Evolutionary conservation across 805 yeast genomes (phyloP), one percentile per base, ranked within the genome.

Genomic region (Tetrapisispora arboricola): DNA sequence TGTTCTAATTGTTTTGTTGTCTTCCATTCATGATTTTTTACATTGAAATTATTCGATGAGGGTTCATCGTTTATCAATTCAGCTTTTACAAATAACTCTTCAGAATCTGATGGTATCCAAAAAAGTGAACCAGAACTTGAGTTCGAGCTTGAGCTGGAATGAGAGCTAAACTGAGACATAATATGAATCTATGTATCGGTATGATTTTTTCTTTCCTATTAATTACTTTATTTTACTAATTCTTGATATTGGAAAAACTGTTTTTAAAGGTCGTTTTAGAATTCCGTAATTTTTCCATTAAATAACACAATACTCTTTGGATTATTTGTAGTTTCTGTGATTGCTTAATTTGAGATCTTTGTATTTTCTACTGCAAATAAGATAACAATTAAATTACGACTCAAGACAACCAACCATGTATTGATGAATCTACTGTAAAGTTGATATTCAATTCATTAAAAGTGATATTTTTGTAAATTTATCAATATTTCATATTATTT

Each of bases 41-140:
- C 6, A 7, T 9, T 17, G 7, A 30, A 18, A 17, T 18, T 30
- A 5, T 12, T 17, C 4, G 20, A 9, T 34, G 19, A 22, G 15
- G 44, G 39, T 25, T 46, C 49, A 7, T 45, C 48, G 12, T 37
- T 46, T 22, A 54, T 10, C 15, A 57, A 40, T 39, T 53, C 50
- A 21, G 57, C 64, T 42, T 53, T 53, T 6, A 52, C 48, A 41
- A 60, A 60, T 8, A 53, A 49, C 18, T 52, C 46, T n/a, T 33
- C 46, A 37, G 58, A 58, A 19, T 38, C 41, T 2, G 27, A 15
- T 11, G 62, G 61, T 16, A 60, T 51, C 64, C 64, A 59, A 12
- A 59, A 62, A 1, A 48, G 25, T 10, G 48, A 29, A 20, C 38
- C 25, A 6, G 21, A 7, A 19, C 8, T 24, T n/a, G 36, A 20